Evolutionary conservation across 2,329 filamentous ascomycete genomes (phyloP).

Genomic region (Salinomyces thailandicus): DNA sequence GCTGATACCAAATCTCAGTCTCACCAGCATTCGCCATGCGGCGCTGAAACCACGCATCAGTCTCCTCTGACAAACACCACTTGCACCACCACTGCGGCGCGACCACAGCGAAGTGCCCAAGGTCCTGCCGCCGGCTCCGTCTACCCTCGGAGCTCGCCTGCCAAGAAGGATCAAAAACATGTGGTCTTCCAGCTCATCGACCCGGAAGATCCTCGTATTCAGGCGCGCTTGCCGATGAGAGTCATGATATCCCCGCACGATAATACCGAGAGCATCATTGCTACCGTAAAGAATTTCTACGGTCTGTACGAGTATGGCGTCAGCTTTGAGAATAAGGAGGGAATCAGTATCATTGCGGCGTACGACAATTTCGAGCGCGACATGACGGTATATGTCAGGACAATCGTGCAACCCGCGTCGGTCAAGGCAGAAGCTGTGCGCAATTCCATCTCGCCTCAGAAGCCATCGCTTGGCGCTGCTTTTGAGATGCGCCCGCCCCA

Average conservation of each 20-base stretch:
- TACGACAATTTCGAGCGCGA: conserved; percentile 92
- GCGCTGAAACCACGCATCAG: conserved; percentile 12
- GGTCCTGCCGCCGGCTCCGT: conserved; percentile 13
- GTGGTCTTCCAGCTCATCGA: conserved; percentile 66
- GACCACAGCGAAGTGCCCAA: conserved; percentile 13
- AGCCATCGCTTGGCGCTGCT: conserved; percentile 51
- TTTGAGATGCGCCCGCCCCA: conserved; percentile 54
- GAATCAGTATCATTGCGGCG: conserved; percentile 83
- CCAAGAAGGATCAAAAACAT: conserved; percentile 48
- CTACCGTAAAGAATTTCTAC: conserved; percentile 98
- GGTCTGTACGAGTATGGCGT: conserved; percentile 85
- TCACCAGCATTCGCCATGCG: conserved; percentile 27
- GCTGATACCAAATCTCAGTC: conserved; percentile 20
- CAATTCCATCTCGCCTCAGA: conserved; percentile 36
- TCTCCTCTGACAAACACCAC: conserved; percentile 5
- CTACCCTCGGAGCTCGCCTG: conserved; percentile 22
- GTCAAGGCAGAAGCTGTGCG: conserved; percentile 14
- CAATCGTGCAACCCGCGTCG: conserved; percentile 15
- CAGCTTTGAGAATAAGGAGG: conserved; percentile 85
- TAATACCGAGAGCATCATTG: conserved; percentile 93
- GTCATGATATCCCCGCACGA: conserved; percentile 92
- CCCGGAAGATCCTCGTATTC: conserved; percentile 24
- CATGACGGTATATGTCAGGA: conserved; percentile 84
- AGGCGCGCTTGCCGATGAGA: conserved; percentile 67
- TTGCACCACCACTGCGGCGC: conserved; percentile 10